Evolutionary conservation across 805 yeast genomes (phyloP), one percentile per base, ranked within the genome.

Genomic region (Ogataea pilisensis): DNA sequence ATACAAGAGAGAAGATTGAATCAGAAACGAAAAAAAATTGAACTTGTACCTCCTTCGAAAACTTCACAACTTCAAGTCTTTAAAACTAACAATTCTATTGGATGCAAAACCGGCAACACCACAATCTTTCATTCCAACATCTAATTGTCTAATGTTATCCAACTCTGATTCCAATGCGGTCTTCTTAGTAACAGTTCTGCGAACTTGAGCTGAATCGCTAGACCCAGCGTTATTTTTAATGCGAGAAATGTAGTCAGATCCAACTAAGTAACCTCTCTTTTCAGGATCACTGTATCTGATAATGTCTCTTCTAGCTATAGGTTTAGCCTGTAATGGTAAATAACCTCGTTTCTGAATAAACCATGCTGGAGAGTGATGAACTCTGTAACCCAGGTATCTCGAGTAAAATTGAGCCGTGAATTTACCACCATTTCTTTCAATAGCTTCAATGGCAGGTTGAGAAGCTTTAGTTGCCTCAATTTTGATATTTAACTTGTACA

Each of bases 381-480:
- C 91, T 54, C 78, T 70, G 54, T 85, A 75, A 3, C 86, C 82
- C 26, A 88, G 65, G 38, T 61, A 63, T 34, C 76, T 72, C 37
- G 78, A 76, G 57, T 75, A 84, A 61, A 82, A 91, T 44, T 75
- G 73, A 5, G 96, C 81, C 13, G 83, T 78, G 63, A 80, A 86
- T 35, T 74, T 72, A 28, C 95, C 86, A 20, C 95, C 95, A 5
- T 76, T 71, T 17, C 54, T 65, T 60, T 87, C 95, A 43, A 93
- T 82, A 2, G 82, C 70, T 41, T 70, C 66, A 42, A 91, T 82
- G 13, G 96, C 96, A 12, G 75, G 73, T 16, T 63, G 61, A 1
- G 96, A 76, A 1, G 96, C 97, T 55, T 76, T 78, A 2, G 90
- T 76, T 8, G 95, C 95, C 59, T 88, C 95, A 39, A 91, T 76